Evolutionary conservation across 148 eudicot species (phyloP).

Genomic region (Rhododendron henanense): DNA sequence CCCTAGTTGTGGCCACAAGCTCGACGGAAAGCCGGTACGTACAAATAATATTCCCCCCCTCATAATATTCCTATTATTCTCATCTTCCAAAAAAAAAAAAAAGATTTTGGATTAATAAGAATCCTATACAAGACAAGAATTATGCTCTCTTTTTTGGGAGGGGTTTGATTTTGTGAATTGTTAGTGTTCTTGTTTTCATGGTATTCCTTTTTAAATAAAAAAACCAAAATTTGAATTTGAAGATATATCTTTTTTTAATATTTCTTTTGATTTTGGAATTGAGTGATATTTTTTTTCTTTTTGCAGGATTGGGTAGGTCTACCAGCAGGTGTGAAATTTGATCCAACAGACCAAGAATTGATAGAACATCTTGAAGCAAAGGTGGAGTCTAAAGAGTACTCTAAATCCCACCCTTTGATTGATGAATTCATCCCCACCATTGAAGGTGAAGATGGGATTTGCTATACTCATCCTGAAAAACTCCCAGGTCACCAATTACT

Average conservation of each 20-base stretch:
- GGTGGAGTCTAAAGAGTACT: conserved; percentile 57
- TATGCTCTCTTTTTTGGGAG: conserved; percentile 3
- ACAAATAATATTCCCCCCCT: not conserved
- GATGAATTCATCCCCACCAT: conserved; percentile 97
- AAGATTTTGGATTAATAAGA: conserved; percentile 15
- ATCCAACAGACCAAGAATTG: conserved; percentile 98
- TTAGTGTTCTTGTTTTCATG: not conserved
- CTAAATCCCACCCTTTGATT: conserved; percentile 90
- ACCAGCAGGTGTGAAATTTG: conserved; percentile 99
- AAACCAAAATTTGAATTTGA: not conserved
- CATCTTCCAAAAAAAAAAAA: conserved; percentile 12
- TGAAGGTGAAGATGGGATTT: conserved; percentile 99
- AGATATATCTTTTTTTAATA: not conserved
- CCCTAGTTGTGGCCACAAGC: conserved; percentile 94
- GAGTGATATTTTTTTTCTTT: not conserved
- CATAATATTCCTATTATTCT: conserved; percentile 24
- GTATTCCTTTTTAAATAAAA: no score
- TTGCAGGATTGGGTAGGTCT: conserved; percentile 96
- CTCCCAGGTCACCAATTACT: conserved; percentile 66
- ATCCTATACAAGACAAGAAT: conserved; percentile 19
- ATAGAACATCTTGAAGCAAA: conserved; percentile 98
- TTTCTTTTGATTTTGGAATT: not conserved
- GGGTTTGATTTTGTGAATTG: not conserved
- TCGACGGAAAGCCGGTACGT: conserved; percentile 86
- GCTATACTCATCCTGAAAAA: conserved; percentile 98